phyloP scores from a whole-genome alignment of 768 basidiomycete genomes.

The Asterophora lycoperdoides region DNA sequence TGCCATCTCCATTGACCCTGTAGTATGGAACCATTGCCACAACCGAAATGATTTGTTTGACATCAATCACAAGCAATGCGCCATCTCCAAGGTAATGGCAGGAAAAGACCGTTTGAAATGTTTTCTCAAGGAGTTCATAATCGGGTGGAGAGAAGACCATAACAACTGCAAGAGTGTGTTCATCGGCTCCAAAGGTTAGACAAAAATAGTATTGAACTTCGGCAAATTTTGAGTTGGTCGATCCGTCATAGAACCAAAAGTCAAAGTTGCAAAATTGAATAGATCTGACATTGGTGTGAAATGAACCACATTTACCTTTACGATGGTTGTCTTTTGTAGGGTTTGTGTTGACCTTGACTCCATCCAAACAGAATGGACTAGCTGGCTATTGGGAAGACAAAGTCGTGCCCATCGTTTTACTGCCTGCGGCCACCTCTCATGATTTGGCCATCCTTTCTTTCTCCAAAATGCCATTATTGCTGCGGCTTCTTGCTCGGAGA shows the following conservation, averaged over 20 bases:
- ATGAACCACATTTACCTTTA: too few relatives aligned
- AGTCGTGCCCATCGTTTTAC: too few relatives aligned
- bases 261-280: background rate
- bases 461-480: background rate
- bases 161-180: conserved; percentile 4
- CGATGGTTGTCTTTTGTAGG: background rate
- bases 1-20: too few relatives aligned
- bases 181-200: background rate
- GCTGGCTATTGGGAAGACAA: too few relatives aligned
- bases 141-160: conserved; percentile 7
- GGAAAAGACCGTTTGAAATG: background rate
- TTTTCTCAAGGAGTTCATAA: background rate
- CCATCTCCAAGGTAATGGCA: too few relatives aligned
- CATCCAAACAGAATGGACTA: too few relatives aligned
- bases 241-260: background rate
- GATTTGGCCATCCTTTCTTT: too few relatives aligned
- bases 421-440: too few relatives aligned
- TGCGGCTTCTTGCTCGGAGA: conserved; percentile 13
- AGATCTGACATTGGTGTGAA: too few relatives aligned
- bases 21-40: too few relatives aligned
- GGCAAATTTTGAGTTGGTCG: background rate
- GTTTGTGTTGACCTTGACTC: too few relatives aligned
- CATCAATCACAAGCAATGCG: background rate
- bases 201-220: too few relatives aligned
- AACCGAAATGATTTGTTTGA: conserved; percentile 8